Conservation (phyloP, 805 yeast genomes). For the Saturnispora dispora region DNA sequence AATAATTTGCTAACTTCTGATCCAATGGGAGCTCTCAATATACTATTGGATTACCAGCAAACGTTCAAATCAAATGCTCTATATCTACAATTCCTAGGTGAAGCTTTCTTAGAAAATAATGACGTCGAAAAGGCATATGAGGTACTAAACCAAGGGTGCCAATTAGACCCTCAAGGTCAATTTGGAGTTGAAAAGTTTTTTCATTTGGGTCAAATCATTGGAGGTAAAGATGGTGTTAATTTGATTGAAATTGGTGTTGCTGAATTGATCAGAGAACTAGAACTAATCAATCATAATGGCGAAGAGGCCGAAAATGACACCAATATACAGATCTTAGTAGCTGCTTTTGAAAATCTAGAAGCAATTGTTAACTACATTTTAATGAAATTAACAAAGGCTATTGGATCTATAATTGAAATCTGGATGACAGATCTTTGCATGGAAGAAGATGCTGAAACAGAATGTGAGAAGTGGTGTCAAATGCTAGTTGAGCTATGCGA, state of each 20-base stretch:
- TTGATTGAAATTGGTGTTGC: slow-evolving; percentile 56
- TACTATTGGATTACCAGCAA: slow-evolving; percentile 32
- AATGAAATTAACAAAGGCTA: slow-evolving; percentile 63
- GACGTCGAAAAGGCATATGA: slow-evolving; percentile 72
- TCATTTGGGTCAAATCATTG: slow-evolving; percentile 84
- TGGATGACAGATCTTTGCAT: slow-evolving; percentile 98
- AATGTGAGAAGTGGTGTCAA: slow-evolving; percentile 65
- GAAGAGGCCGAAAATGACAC: slow-evolving; percentile 12
- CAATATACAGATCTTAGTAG: slow-evolving; percentile 19
- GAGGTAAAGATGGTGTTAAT: slow-evolving; percentile 66
- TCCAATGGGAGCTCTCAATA: slow-evolving; percentile 44
- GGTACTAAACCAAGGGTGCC: slow-evolving; percentile 49
- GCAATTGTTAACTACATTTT: slow-evolving; percentile 31
- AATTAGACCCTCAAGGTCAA: slow-evolving; percentile 57
- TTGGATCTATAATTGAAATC: slow-evolving; percentile 80
- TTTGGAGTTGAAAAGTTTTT: slow-evolving; percentile 75
- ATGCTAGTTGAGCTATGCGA: slow-evolving; percentile 52
- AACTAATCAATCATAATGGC: slow-evolving; percentile 3
- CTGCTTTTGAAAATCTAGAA: slow-evolving; percentile 22
- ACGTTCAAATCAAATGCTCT: slow-evolving; percentile 35
- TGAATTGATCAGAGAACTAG: slow-evolving; percentile 34
- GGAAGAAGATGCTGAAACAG: slow-evolving; percentile 79
- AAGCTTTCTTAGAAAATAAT: slow-evolving; percentile 69
- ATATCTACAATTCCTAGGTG: slow-evolving; percentile 56
- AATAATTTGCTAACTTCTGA: slow-evolving; percentile 34